Evolutionary conservation across 352 stramenopile genomes (phyloP).

Genomic region (Phytophthora multivora): DNA sequence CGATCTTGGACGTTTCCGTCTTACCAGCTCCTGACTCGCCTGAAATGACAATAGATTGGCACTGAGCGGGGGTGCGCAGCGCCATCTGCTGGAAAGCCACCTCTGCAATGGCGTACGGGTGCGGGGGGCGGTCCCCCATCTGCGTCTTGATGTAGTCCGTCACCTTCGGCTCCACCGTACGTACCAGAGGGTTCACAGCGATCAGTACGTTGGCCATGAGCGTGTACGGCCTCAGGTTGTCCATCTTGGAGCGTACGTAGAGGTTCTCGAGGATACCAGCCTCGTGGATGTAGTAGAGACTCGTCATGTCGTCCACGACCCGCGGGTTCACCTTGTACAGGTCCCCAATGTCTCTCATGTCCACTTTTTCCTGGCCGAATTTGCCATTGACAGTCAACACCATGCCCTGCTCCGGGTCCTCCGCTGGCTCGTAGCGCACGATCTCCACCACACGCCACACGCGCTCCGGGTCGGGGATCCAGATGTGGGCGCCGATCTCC

Average conservation of each 20-base stretch:
- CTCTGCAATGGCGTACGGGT: constrained; percentile 85
- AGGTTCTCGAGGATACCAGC: constrained; percentile 86
- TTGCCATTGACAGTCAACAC: constrained; percentile 71
- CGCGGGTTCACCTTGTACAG: constrained; percentile 88
- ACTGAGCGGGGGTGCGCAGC: constrained; percentile 76
- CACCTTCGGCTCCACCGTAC: constrained; percentile 80
- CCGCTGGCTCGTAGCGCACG: constrained; percentile 49
- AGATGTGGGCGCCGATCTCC: constrained; percentile 83
- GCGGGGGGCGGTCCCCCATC: constrained; percentile 82
- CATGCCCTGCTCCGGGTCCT: constrained; percentile 67
- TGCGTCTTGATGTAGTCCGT: constrained; percentile 90
- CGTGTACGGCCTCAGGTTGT: constrained; percentile 84
- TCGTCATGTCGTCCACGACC: constrained; percentile 88
- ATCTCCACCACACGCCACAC: constrained; percentile 89
- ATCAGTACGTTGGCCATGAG: constrained; percentile 91
- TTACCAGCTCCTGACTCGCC: constrained; percentile 88
- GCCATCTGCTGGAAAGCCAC: constrained; percentile 92
- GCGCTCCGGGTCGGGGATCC: constrained; percentile 80
- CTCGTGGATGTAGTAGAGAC: constrained; percentile 91
- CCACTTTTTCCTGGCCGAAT: constrained; percentile 74
- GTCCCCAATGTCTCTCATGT: constrained; percentile 84
- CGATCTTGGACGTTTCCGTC: constrained; percentile 91
- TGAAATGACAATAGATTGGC: constrained; percentile 89
- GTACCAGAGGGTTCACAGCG: constrained; percentile 86
- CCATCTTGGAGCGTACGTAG: constrained; percentile 67